These are phyloP conservation scores for Yamadazyma oceani DNA, from an alignment of 1,139 yeast species.

Conservation along the genomic window DNA sequence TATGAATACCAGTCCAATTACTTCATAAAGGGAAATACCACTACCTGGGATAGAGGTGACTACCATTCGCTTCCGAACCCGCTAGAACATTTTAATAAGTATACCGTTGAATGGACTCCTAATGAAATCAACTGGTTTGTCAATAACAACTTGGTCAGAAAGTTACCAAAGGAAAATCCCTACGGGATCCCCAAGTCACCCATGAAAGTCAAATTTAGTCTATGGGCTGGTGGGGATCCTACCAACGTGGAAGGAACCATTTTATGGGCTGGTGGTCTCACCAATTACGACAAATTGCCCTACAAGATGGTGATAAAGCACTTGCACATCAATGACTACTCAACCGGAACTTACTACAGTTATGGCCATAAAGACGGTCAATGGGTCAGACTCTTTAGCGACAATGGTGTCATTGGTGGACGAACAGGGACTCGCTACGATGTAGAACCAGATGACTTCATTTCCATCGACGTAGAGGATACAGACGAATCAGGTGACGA, in stretches of 20 bases:
- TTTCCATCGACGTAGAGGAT: neutral
- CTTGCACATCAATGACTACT: conserved; percentile 33
- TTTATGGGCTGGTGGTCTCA: conserved; percentile 43
- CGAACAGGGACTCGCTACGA: conserved; percentile 1
- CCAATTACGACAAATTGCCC: conserved; percentile 35
- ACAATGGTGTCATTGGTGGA: conserved; percentile 11
- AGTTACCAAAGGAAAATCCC: conserved; percentile 15
- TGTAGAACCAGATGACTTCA: neutral
- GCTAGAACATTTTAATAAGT: conserved; percentile 24
- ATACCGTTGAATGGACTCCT: conserved; percentile 43
- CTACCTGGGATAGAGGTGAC: conserved; percentile 42
- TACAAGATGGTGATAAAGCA: conserved; percentile 34
- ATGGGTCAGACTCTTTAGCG: conserved; percentile 14
- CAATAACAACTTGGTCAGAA: conserved; percentile 30
- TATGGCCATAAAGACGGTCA: conserved; percentile 24
- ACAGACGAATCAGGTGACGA: neutral
- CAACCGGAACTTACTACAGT: conserved; percentile 29
- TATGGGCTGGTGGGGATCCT: conserved; percentile 47
- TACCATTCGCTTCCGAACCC: conserved; percentile 30
- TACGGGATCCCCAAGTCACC: conserved; percentile 42
- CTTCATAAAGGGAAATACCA: conserved; percentile 45
- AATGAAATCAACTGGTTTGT: conserved; percentile 31
- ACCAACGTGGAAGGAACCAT: conserved; percentile 37
- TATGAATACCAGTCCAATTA: conserved; percentile 41
- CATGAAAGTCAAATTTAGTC: conserved; percentile 37